phyloP scores from a whole-genome alignment of 208 protist genomes.

The Angomonas deanei region DNA sequence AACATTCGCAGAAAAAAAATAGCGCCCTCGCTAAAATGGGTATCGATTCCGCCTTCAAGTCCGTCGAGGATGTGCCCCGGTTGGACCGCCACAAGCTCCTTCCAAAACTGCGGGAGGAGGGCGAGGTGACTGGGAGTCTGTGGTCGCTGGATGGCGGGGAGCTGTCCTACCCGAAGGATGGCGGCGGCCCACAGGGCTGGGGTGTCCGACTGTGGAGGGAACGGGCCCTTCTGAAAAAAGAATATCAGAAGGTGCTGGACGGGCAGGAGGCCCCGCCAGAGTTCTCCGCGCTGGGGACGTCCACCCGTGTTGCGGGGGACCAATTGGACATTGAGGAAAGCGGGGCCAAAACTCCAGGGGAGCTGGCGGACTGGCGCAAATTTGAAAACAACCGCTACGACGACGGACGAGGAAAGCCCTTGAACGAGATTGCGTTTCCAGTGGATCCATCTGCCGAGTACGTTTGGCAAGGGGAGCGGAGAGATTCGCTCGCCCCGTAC shows the following conservation, averaged over 20 bases:
- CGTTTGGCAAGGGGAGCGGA: conserved; percentile 72
- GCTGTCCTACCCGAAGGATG: conserved; percentile 80
- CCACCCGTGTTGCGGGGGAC: conserved; percentile 49
- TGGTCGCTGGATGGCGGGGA: conserved; percentile 85
- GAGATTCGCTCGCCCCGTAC: conserved; percentile 70
- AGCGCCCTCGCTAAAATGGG: conserved; percentile 68
- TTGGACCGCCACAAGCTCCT: conserved; percentile 52
- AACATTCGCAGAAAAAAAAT: conserved; percentile 81
- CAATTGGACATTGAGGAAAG: conserved; percentile 85
- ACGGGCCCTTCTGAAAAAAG: conserved; percentile 57
- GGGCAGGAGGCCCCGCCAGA: conserved; percentile 29
- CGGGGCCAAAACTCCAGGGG: conserved; percentile 43
- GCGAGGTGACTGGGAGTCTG: conserved; percentile 68
- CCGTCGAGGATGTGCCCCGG: conserved; percentile 48
- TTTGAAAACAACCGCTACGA: conserved; percentile 75
- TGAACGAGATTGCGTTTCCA: conserved; percentile 49
- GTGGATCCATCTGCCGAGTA: conserved; percentile 66
- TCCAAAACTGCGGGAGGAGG: conserved; percentile 58
- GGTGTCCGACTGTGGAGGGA: conserved; percentile 85
- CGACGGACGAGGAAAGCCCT: conserved; percentile 51
- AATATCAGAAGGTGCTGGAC: conserved; percentile 56
- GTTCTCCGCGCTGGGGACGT: conserved; percentile 55
- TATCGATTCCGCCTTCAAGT: conserved; percentile 67
- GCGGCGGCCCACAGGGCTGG: conserved; percentile 75
- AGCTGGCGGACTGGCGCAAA: conserved; percentile 63